Percentiles rank a stretch among this genome's conserved stretches.
phyloP scores from a whole-genome alignment of 208 protist species.

The Leishmania major region DNA sequence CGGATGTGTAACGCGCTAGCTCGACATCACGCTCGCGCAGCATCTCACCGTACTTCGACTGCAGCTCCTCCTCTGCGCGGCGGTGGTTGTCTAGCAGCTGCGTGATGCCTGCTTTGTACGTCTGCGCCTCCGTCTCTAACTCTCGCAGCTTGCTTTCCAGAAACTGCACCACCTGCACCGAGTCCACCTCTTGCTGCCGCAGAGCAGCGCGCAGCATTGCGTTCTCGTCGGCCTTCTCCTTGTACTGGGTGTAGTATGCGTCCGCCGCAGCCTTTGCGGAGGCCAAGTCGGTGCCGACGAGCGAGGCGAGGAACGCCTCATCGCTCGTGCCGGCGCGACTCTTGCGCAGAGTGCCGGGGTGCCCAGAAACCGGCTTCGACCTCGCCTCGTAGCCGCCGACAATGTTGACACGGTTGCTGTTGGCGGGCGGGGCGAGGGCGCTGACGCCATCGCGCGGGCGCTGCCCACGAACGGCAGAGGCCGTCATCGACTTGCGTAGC shows the following conservation, averaged over 20 bases:
- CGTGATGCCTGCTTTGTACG: conserved; percentile 44
- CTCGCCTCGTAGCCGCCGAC: neutral
- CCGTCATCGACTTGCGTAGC: conserved; percentile 5
- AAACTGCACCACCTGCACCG: conserved; percentile 56
- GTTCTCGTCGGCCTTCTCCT: conserved; percentile 47
- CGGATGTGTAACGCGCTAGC: conserved; percentile 47
- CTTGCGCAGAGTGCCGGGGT: neutral
- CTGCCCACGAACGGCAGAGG: neutral
- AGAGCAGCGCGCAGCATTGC: conserved; percentile 49
- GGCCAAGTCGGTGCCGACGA: conserved; percentile 62
- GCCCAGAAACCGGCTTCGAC: neutral
- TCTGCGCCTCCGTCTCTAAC: conserved; percentile 25
- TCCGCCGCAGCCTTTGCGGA: conserved; percentile 48
- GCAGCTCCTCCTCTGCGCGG: conserved; percentile 35
- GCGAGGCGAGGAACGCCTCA: conserved; percentile 58
- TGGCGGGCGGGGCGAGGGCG: neutral
- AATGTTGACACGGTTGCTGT: neutral
- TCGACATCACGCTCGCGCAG: conserved; percentile 70
- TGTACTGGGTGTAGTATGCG: conserved; percentile 49
- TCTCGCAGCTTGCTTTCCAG: conserved; percentile 53
- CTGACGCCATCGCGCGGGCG: neutral
- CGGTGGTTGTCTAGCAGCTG: conserved; percentile 38
- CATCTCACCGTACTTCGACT: conserved; percentile 50
- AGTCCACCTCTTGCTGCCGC: conserved; percentile 54
- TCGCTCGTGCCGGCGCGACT: neutral